Evolutionary conservation across 2,329 filamentous ascomycete genomes (phyloP).

Genomic region (Sporothrix brunneoviolacea): DNA sequence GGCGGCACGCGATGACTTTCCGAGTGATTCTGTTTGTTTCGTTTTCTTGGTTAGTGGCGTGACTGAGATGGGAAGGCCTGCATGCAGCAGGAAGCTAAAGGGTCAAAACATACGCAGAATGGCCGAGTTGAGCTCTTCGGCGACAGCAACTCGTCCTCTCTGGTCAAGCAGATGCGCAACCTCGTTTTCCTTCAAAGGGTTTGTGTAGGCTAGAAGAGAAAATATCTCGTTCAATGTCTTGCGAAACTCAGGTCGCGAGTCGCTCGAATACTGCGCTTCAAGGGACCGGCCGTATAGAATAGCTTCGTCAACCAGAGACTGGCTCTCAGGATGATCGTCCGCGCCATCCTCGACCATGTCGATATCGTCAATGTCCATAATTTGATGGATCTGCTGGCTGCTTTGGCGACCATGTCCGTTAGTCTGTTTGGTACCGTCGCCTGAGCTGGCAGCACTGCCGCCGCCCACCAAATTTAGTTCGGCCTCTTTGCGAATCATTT

Average conservation of each 20-base stretch:
- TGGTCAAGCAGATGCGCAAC: constrained; percentile 73
- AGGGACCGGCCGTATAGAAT: constrained; percentile 75
- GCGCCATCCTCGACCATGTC: constrained; percentile 44
- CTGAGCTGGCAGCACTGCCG: constrained; percentile 18
- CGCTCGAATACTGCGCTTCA: constrained; percentile 67
- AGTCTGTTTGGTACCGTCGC: neutral
- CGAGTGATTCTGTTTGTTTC: constrained; percentile 63
- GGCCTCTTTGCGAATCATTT: constrained; percentile 76
- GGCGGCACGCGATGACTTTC: constrained; percentile 80
- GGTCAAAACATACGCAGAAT: constrained; percentile 64
- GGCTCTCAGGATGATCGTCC: constrained; percentile 25
- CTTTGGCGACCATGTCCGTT: constrained; percentile 29
- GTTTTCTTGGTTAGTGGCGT: constrained; percentile 23
- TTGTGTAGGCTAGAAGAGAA: constrained; percentile 77
- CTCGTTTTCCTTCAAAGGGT: constrained; percentile 67
- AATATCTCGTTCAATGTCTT: constrained; percentile 78
- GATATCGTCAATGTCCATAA: constrained; percentile 53
- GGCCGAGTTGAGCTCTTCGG: constrained; percentile 89
- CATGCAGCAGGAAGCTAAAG: neutral
- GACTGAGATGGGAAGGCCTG: too few relatives aligned
- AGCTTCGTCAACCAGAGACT: constrained; percentile 57
- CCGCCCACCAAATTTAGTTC: constrained; percentile 51
- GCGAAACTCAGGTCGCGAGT: constrained; percentile 62
- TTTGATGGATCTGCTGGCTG: constrained; percentile 36
- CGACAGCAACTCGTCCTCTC: constrained; percentile 67